Base-by-base conservation (phyloP, 768 basidiomycete genomes). In the Podaxis sp. region DNA sequence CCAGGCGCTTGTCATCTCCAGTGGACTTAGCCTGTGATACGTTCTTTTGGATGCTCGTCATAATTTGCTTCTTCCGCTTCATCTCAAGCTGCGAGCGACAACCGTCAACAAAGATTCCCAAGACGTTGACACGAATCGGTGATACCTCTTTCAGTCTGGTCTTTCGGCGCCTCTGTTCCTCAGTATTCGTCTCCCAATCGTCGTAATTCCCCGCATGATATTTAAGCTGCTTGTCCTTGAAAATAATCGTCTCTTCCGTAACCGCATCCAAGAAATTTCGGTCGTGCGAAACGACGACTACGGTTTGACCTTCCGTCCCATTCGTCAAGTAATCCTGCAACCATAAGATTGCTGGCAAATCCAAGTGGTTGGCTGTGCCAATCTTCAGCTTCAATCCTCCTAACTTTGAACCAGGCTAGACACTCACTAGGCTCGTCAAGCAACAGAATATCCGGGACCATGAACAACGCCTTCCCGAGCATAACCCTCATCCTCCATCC, bases 231-330 rank as follows among this genome's bases (percentile, higher is more conserved):
- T 78, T 75, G 52, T 85, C 74, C 4, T 85, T 80, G 41, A 91
- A 76, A n/a, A 84, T 77, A 36, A 90, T 80, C 0, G 83, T 81
- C 67, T 88, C 85, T 13, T 88, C 82, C 2, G 82, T 82, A 33
- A 89, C 80, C 6, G 76, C 73, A 64, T 87, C 80, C 27, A 85
- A 73, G 66, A 91, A 89, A 22, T 79, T 80, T 47, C 84, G 82
- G 69, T 90, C 89, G 66, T 90, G 89, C 0, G 88, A 83, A 25
- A 86, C 82, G 57, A 90, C 71, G 25, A 90, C 78, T n/a, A 89
- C 71, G 0, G 86, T 87, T 19, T 78, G 75, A 8, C 64, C 66
- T 47, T 79, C 71, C 19, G 69, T 68, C 54, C 77, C 72, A 47
- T 73, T 76, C 22, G 73, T 70, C 4, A 89, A 77, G 66, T 84